Conservation (phyloP, 2,329 filamentous ascomycete species). For the Aureobasidium musti region DNA sequence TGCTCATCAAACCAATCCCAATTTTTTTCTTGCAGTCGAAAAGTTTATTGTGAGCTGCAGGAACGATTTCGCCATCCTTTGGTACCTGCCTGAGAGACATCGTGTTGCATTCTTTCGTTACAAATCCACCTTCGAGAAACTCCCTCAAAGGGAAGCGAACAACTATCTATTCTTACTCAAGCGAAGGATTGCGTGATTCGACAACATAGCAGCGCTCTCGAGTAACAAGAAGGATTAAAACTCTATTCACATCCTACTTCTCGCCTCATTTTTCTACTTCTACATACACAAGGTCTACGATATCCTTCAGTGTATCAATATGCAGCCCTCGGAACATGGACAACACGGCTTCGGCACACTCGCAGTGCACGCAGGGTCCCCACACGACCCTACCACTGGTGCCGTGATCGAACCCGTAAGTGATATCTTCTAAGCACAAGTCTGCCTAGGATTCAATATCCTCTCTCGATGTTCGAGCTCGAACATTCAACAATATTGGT, state of each 20-base stretch:
- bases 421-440: background rate
- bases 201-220: slow-evolving; percentile 7
- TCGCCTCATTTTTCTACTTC: background rate
- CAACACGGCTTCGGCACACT: slow-evolving; percentile 85
- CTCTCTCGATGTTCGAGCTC: too few relatives aligned
- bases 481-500: too few relatives aligned
- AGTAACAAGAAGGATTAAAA: background rate
- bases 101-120: slow-evolving; percentile 4
- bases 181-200: slow-evolving; percentile 25
- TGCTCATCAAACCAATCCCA: slow-evolving; percentile 17
- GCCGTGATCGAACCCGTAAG: slow-evolving; percentile 83
- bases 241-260: background rate
- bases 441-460: background rate
- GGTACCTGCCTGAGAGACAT: slow-evolving; percentile 2
- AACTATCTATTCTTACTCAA: background rate
- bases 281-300: background rate
- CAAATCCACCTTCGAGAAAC: slow-evolving; percentile 11
- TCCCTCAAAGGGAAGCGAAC: slow-evolving; percentile 1
- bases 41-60: slow-evolving; percentile 15
- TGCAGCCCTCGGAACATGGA: slow-evolving; percentile 26
- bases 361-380: slow-evolving; percentile 89
- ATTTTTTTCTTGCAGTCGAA: background rate
- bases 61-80: slow-evolving; percentile 15
- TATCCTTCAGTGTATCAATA: background rate
- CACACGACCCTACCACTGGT: slow-evolving; percentile 86